A percentile compares a stretch with the other conserved stretches of the same genome.
These are phyloP conservation scores for Fusarium sp. DNA, from an alignment of 2,329 filamentous ascomycete species.

Conservation along the genomic window DNA sequence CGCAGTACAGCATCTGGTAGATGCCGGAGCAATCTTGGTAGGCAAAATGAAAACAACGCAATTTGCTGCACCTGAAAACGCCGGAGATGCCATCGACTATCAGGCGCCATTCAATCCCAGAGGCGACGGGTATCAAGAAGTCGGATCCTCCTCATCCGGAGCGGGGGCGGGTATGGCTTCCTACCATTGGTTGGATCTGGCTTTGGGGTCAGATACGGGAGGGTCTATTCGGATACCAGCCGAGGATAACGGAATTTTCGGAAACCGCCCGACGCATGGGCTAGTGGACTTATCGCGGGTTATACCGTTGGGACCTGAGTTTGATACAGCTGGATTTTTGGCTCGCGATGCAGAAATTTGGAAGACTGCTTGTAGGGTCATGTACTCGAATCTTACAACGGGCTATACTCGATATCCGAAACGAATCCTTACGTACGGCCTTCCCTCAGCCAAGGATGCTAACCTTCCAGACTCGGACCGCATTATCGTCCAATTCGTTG, in stretches of 20 bases:
- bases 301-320: neutral
- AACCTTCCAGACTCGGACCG: neutral
- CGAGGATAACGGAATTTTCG: neutral
- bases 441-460: accelerated
- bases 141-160: neutral
- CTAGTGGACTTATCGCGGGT: neutral
- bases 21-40: neutral
- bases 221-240: neutral
- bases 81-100: neutral
- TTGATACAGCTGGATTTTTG: neutral
- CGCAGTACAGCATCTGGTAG: neutral
- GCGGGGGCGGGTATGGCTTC: neutral
- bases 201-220: neutral
- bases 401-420: neutral
- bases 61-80: neutral
- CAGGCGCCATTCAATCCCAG: neutral
- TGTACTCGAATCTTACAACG: neutral
- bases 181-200: neutral
- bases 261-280: neutral
- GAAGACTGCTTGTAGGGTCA: neutral
- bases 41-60: neutral
- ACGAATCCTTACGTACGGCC: neutral
- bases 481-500: neutral
- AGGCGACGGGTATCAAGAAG: neutral
- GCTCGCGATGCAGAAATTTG: neutral